Conservation (phyloP, 1,284 basidiomycete species). For the Fereydounia khargensis region DNA sequence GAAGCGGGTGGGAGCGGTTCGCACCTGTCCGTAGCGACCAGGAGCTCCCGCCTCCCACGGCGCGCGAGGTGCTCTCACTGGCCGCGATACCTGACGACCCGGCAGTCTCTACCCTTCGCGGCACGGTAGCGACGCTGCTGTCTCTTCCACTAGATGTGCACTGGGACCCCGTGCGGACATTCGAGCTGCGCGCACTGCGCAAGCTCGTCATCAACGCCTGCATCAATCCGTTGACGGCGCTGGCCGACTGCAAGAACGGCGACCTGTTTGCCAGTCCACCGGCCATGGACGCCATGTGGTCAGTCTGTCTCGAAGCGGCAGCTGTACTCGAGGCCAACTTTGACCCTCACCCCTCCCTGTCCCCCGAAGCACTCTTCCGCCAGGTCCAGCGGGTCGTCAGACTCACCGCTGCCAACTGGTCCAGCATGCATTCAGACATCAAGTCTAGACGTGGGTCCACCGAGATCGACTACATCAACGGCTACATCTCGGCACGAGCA, state of each 20-base stretch:
- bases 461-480: conserved; percentile 72
- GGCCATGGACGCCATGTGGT: conserved; percentile 43
- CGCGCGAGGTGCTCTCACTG: conserved; percentile 25
- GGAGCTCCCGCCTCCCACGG: conserved; percentile 7
- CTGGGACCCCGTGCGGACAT: conserved; percentile 70
- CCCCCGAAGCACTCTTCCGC: conserved; percentile 33
- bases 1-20: conserved; percentile 22
- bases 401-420: conserved; percentile 43
- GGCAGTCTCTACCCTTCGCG: conserved; percentile 26
- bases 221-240: conserved; percentile 83
- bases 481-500: conserved; percentile 74
- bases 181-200: conserved; percentile 72
- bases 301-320: conserved; percentile 40
- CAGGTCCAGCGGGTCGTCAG: conserved; percentile 39
- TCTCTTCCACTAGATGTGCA: conserved; percentile 48
- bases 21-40: conserved; percentile 4
- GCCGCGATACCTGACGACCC: conserved; percentile 34
- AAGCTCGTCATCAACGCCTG: conserved; percentile 82
- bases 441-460: conserved; percentile 27
- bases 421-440: conserved; percentile 47
- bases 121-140: conserved; percentile 41
- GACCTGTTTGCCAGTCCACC: conserved; percentile 59
- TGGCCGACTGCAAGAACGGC: conserved; percentile 79
- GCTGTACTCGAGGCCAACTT: conserved; percentile 45
- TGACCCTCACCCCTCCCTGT: no score